Evolutionary conservation across 352 stramenopile species (phyloP), one percentile per base, ranked within the genome.

Genomic region (Pythium volutum): DNA sequence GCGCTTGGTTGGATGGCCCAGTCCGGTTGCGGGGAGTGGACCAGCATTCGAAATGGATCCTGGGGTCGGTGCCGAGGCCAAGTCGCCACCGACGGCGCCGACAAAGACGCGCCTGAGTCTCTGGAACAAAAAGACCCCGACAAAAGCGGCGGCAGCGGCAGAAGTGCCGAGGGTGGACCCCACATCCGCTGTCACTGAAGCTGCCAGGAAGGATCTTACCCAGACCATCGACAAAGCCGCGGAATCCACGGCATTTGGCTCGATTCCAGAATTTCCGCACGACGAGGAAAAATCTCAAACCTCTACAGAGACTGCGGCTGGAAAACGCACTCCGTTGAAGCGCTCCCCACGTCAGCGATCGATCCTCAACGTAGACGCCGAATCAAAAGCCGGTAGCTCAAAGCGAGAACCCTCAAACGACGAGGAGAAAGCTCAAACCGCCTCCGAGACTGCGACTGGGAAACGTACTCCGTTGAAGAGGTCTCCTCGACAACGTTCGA

Each of bases 61-160:
- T 7, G 33, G 33, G 7, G 33, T 7, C 7, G 33, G 14, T 18
- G 36, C 5, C 36, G 36, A 22, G 36, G 15, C 53, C 25, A 31
- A 27, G 18, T 59, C 53, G 6, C 26, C 53, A 4, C 20, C 20
- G 20, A n/a, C 7, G 7, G 42, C 53, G 4, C 53, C 53, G 18
- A 29, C 48, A 3, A 57, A 66, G 38, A 60, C 41, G 16, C 26
- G 47, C 16, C 33, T 41, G 22, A 66, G 53, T 27, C 26, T 60
- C 20, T 60, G 55, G 59, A 55, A 26, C 33, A 66, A 55, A 33
- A 55, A 56, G 27, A 55, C 49, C 14, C 25, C 59, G 25, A 18
- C 39, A 25, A 27, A 16, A 5, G 16, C 20, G 22, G 34, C 27
- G 7, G 43, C 33, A 2, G 33, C 33, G 20, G 15, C 31, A 31